phyloP scores from a whole-genome alignment of 106 monocot genomes.

The Acanthochlamys bracteata region DNA sequence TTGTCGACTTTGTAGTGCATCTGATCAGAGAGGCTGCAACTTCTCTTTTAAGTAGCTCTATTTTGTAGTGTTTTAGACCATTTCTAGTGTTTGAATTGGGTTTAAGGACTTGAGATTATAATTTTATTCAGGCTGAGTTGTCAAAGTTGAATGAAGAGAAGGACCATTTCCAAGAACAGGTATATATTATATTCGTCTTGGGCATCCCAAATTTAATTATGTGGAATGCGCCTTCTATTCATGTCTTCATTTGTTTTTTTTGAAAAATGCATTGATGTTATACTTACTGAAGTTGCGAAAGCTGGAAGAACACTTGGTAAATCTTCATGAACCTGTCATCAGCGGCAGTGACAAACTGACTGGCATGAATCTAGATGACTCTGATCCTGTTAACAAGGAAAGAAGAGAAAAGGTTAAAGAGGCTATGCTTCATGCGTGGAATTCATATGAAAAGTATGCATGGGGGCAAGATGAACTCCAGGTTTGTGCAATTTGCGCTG shows the following conservation, averaged over 20 bases:
- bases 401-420: slow-evolving; percentile 90
- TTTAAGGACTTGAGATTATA: background rate
- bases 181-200: slow-evolving; percentile 2
- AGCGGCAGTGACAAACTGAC: slow-evolving; percentile 3
- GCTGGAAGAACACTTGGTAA: slow-evolving; percentile 14
- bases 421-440: slow-evolving; percentile 98
- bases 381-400: slow-evolving; percentile 52
- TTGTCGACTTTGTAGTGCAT: no score
- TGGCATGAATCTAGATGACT: slow-evolving; percentile 16
- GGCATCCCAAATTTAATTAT: background rate
- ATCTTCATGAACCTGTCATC: slow-evolving; percentile 8
- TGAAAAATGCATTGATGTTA: background rate
- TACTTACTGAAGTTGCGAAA: slow-evolving; percentile 35
- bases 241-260: background rate
- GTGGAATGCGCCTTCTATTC: background rate
- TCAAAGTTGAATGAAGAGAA: slow-evolving; percentile 36
- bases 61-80: background rate
- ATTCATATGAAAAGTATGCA: slow-evolving; percentile 81
- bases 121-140: slow-evolving; percentile 46
- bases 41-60: background rate
- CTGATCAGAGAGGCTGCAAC: no score
- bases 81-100: background rate
- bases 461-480: slow-evolving; percentile 96
- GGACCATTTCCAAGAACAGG: slow-evolving; percentile 48
- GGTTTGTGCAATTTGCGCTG: slow-evolving; percentile 12